Evolutionary conservation across 2,329 filamentous ascomycete species (phyloP).

Genomic region (Zasmidium citrigriseum): DNA sequence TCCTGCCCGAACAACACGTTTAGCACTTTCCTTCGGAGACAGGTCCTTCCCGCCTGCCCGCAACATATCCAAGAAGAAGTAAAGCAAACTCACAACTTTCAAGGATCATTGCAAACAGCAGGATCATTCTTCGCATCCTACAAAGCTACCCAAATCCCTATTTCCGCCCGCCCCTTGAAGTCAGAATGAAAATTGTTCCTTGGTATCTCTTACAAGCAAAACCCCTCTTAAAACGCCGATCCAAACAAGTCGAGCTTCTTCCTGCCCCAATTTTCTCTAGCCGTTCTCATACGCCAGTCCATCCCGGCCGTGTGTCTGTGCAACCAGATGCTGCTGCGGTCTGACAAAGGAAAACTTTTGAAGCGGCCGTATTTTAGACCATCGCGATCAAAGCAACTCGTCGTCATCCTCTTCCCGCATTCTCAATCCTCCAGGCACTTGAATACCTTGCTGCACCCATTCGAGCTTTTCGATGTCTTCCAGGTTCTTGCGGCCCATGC

Average conservation of each 20-base stretch:
- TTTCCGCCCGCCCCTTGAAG: not conserved
- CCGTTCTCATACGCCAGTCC: not conserved
- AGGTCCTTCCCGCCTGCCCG: too few species aligned
- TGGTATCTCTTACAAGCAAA: conserved; percentile 6
- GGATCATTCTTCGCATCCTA: not conserved
- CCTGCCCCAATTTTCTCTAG: not conserved
- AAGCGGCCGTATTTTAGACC: not conserved
- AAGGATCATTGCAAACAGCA: too few species aligned
- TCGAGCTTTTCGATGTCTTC: conserved; percentile 69
- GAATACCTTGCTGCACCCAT: conserved; percentile 77
- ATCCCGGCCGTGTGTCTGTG: not conserved
- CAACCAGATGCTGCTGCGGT: not conserved
- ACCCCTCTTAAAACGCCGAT: not conserved
- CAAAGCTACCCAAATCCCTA: not conserved
- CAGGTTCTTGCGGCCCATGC: conserved; percentile 71
- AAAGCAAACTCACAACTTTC: not conserved
- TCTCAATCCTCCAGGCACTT: conserved; percentile 61
- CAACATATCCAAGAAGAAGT: not conserved
- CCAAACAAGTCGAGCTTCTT: not conserved
- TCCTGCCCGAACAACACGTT: too few species aligned
- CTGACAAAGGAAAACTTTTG: not conserved
- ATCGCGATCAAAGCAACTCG: too few species aligned
- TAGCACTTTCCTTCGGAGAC: too few species aligned
- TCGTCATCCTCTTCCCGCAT: conserved; percentile 54
- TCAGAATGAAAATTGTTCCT: not conserved